Base-by-base conservation (phyloP, 257 asterid genomes). In the Solanum infundibuliforme region DNA sequence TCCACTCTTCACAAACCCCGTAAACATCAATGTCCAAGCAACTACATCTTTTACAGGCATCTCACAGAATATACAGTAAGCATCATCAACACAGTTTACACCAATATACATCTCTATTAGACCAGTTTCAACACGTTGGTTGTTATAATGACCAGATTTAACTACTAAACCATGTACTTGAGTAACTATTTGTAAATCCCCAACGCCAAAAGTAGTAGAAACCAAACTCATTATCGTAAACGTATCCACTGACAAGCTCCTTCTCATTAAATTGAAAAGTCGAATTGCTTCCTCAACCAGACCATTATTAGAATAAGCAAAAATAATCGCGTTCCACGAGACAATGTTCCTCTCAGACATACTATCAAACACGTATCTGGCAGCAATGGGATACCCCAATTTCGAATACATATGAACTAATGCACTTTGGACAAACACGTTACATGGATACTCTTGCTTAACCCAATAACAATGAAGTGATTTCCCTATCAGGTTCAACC, bases 11-110 rank as follows among this genome's bases (percentile, higher is more conserved):
- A 90, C 87, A 73, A 93, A 92, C 20, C 97, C 97, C 79, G 91
- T 89, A 88, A 94, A 83, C 94, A 94, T 94, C 88, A 90, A 86
- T 87, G 97, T 93, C 95, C 97, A 94, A 60, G 92, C 87, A 73
- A 93, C 92, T 83, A 91, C 88, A 83, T 93, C 97, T 87, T 91
- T 92, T 83, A 86, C 66, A 87, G 20, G 21, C 52, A 94, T 90
- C 88, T 93, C 94, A 58, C 39, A 72, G 52, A 94, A 94, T 85
- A 93, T 81, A 91, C 73, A 85, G 88, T 88, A 89, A 35, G 95
- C 97, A 87, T 93, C 90, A 25, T 87, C 55, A 12, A 87, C 88
- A 74, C 58, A 87, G 69, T 87, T 60, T 43, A 85, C 84, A 74
- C 87, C 89, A 74, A 92, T 89, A 86, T 94, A 92, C 89, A 87